Evolutionary conservation across 2,329 filamentous ascomycete species (phyloP), one percentile per base, ranked within the genome.

Genomic region (Alternaria postmessia): DNA sequence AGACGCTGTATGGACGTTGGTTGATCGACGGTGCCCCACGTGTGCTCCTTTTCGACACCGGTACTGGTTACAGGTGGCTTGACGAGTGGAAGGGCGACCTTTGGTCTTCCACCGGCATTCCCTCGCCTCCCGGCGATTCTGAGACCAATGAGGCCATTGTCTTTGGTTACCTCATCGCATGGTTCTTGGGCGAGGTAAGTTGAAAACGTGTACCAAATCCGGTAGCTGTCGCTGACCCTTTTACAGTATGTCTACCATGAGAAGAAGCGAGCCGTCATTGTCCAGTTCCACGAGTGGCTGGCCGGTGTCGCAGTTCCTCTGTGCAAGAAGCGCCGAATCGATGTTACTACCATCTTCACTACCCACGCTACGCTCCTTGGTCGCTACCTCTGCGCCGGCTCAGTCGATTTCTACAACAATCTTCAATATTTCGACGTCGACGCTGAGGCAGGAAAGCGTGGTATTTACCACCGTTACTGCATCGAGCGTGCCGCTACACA

Each of bases 391-490:
- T 98, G 95, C 78, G 95, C 95, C 52, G 95, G 95, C 54, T 97
- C 94, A 0, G 95, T 98, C 64, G 95, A 99, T 78, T 98, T 99
- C 78, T 99, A 99, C 86, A 99, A 98, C 84, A 97, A 98, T 79
- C 86, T 99, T 54, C 94, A 98, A 79, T 91, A 89, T 82, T 98
- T 99, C 75, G 94, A 99, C 76, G 93, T 97, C 30, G 95, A 99
- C 78, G 89, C 93, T 6, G 95, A 99, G 81, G 95, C 95, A 18
- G 95, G 95, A 63, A 98, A 97, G 85, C 92, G 95, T 73, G 95
- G 95, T 59, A 98, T 99, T 78, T 99, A 98, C 83, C 95, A 99
- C 82, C 86, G 95, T 61, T 98, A 98, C 84, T 98, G 95, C 82
- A 96, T 99, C 74, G 95, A 99, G 82, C 90, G 95, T 66, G 94